Evolutionary conservation across 2,329 filamentous ascomycete genomes (phyloP), one percentile per base, ranked within the genome.

Genomic region (Paecilomyces sp.): DNA sequence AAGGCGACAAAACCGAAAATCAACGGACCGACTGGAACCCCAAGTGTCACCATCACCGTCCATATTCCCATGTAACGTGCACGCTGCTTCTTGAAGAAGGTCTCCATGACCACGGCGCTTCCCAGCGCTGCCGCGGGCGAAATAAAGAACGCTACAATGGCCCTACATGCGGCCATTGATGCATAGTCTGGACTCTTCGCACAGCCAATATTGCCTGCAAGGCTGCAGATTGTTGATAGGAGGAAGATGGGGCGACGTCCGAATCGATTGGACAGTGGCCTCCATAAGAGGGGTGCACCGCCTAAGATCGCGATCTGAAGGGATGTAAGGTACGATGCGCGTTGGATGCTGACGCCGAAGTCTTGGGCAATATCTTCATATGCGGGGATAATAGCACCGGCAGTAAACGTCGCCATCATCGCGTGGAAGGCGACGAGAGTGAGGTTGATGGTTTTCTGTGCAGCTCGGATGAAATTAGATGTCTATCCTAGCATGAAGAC

Each of bases 61-160:
- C 83, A 84, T n/a, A 84, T 72, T 30, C 83, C 83, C 79, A 85
- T 84, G 56, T 80, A 83, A 55, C 74, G 76, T 4, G 76, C 83
- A 24, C 83, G 72, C 54, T 85, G 80, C 31, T 78, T 78, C 65
- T 80, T 81, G 70, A 85, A 85, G 61, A 83, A 85, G 1, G 79
- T 83, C 65, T 85, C 83, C 15, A 80, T 79, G 2, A 85, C 83
- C 8, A 85, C 81, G 0, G 77, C 83, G 66, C 81, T 84, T 25
- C 83, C 83, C 56, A 85, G 82, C 0, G 80, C 78, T 13, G 74
- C 75, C 0, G 83, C 79, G 5, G 83, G 83, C 15, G 75, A 79
- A 63, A 85, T 84, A 68, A 84, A 85, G 65, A 85, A 84, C 0
- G 80, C 75, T 7, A 77, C 75, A 25, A 85, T 72, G n/a, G 80